These are phyloP conservation scores for Debaryomyces prosopidis DNA, from an alignment of 805 yeast species.

Conservation along the genomic window DNA sequence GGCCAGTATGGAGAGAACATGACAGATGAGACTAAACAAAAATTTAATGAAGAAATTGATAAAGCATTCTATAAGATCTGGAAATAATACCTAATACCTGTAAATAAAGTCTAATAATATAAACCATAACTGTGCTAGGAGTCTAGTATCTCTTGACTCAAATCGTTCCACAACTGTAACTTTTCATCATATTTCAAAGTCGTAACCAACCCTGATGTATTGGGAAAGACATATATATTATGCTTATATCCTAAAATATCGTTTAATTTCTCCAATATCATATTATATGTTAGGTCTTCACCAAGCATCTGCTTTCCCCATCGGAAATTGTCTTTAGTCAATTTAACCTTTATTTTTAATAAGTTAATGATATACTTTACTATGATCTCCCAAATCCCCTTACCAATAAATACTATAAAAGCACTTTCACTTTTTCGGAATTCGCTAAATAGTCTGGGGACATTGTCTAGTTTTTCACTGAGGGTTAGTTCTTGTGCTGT, in stretches of 20 bases:
- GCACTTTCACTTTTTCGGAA: slow-evolving; percentile 39
- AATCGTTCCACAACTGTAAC: slow-evolving; percentile 47
- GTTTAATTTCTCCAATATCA: slow-evolving; percentile 17
- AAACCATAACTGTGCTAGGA: not conserved
- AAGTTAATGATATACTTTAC: slow-evolving; percentile 31
- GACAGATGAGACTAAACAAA: slow-evolving; percentile 22
- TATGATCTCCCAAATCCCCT: slow-evolving; percentile 71
- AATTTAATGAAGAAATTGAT: slow-evolving; percentile 32
- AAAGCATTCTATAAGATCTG: slow-evolving; percentile 31
- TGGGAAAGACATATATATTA: slow-evolving; percentile 62
- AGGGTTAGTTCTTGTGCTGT: slow-evolving; percentile 54
- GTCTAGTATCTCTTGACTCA: slow-evolving; percentile 25
- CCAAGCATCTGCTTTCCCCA: slow-evolving; percentile 50
- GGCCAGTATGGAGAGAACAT: slow-evolving; percentile 36
- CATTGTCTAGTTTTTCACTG: slow-evolving; percentile 56
- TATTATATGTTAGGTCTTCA: slow-evolving; percentile 19
- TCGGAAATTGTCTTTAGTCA: slow-evolving; percentile 34
- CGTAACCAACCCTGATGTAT: slow-evolving; percentile 72
- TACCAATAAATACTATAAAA: slow-evolving; percentile 62
- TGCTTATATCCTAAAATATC: slow-evolving; percentile 14
- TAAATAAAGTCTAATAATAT: not conserved
- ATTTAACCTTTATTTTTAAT: slow-evolving; percentile 25
- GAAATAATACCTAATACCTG: slow-evolving; percentile 17
- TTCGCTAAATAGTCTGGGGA: slow-evolving; percentile 50
- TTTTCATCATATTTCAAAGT: slow-evolving; percentile 46